A percentile compares a stretch with the other conserved stretches of the same genome.
Conservation (phyloP, 192 early-diverging fungal genomes). For the Obelidium mucronatum region DNA sequence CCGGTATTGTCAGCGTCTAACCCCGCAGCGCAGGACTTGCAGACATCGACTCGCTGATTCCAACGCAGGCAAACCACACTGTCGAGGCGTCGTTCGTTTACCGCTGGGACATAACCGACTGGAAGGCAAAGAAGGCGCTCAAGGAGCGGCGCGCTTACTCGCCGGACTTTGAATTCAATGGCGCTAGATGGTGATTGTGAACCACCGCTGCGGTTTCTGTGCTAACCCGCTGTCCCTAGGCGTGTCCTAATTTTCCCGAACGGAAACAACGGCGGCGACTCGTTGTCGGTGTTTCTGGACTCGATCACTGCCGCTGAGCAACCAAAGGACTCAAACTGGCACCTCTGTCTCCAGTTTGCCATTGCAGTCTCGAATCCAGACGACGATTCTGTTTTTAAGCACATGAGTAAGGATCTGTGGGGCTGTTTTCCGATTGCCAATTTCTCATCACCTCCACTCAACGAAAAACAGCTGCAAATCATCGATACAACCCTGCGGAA, state of each 20-base stretch:
- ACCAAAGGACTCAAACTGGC: constrained; percentile 68
- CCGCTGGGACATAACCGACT: constrained; percentile 49
- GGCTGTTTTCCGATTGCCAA: constrained; percentile 1
- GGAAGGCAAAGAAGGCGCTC: constrained; percentile 36
- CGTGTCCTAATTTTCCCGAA: constrained; percentile 86
- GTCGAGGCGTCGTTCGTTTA: constrained; percentile 30
- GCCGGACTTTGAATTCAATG: constrained; percentile 49
- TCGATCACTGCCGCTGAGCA: constrained; percentile 69
- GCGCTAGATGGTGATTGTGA: constrained; percentile 45
- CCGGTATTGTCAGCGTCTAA: background rate
- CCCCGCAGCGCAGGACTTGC: background rate
- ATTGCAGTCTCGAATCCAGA: constrained; percentile 77
- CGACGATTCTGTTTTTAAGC: constrained; percentile 68
- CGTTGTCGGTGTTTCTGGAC: constrained; percentile 86
- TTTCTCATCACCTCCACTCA: background rate
- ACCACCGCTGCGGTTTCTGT: background rate
- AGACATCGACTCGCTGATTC: constrained; percentile 24
- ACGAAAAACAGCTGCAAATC: constrained; percentile 66
- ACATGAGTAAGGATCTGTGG: constrained; percentile 52
- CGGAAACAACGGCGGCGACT: constrained; percentile 80
- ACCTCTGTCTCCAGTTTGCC: constrained; percentile 83
- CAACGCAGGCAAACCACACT: constrained; percentile 22
- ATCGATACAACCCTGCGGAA: constrained; percentile 84
- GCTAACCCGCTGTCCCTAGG: constrained; percentile 58
- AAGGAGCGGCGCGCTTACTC: constrained; percentile 11